Evolutionary conservation across 202 grass and related monocot species (phyloP).

Genomic region (Saccharum hybrid): DNA sequence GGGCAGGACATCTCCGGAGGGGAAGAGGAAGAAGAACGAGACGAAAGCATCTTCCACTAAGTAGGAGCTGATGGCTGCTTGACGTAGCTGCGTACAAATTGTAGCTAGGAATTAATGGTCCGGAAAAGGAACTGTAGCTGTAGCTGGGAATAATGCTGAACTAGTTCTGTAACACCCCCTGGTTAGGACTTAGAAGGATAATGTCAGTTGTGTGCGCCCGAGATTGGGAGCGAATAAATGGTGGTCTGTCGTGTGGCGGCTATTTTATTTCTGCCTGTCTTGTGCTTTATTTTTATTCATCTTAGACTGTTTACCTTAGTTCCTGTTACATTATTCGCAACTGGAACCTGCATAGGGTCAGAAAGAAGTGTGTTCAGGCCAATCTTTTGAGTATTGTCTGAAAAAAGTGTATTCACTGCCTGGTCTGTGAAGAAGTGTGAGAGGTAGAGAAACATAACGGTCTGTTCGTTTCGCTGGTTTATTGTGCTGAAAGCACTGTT

Average conservation of each 20-base stretch:
- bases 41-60: neutral
- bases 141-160: neutral
- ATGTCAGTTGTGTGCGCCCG: neutral
- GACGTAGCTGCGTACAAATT: slow-evolving; percentile 28
- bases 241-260: neutral
- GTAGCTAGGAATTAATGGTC: neutral
- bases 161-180: slow-evolving; percentile 24
- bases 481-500: too few species aligned
- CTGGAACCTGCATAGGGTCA: neutral
- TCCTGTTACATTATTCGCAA: neutral
- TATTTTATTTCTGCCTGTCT: neutral
- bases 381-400: too few species aligned
- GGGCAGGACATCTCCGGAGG: slow-evolving; percentile 1
- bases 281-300: neutral
- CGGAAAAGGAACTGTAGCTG: neutral
- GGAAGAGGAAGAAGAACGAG: neutral
- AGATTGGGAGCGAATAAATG: neutral
- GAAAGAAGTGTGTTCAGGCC: neutral
- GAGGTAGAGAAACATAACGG: too few species aligned
- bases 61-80: neutral
- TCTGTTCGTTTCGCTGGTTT: too few species aligned
- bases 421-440: too few species aligned
- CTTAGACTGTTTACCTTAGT: neutral
- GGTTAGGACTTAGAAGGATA: neutral
- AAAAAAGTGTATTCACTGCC: too few species aligned